Base-by-base conservation (phyloP, 139 green algal genomes). In the Axilococcus clingmanii region DNA sequence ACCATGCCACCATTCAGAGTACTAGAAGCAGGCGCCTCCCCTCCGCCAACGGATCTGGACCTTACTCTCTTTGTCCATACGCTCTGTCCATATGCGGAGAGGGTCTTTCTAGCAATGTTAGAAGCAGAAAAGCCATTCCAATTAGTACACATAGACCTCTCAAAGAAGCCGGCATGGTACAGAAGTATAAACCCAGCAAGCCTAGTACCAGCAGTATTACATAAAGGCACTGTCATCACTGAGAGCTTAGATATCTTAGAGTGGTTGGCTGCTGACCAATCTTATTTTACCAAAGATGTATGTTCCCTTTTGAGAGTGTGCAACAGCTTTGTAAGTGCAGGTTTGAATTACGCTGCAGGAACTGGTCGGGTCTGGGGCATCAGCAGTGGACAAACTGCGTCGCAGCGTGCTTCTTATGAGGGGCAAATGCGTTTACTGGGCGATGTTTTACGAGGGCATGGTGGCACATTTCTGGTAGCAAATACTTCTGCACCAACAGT, bases 11-110 rank as follows among this genome's bases (percentile, higher is more conserved):
- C n/a, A n/a, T n/a, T n/a, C n/a, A n/a, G n/a, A n/a, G n/a, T n/a
- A n/a, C n/a, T n/a, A n/a, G n/a, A n/a, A n/a, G n/a, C n/a, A n/a
- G n/a, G n/a, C n/a, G n/a, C n/a, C n/a, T n/a, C n/a, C n/a, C n/a
- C n/a, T n/a, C n/a, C n/a, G n/a, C n/a, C n/a, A n/a, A n/a, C n/a
- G n/a, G n/a, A n/a, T n/a, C n/a, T n/a, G n/a, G n/a, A 31, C 15
- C 38, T 50, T 4, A 32, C 78, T 5, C 53, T 86, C 5, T 83
- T 78, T 50, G 76, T 65, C 0, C 78, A 86, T 45, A 74, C 68
- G 9, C 48, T 78, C 3, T 86, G 78, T 53, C 78, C 78, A 0
- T 86, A 84, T 37, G 78, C 76, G 4, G 69, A 86, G 30, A 49
- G 77, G 1, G 74, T 63, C 7, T 72, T 61, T 38, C 37, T 86